phyloP scores from a whole-genome alignment of 805 yeast genomes.

The Candida yuanshanica region DNA sequence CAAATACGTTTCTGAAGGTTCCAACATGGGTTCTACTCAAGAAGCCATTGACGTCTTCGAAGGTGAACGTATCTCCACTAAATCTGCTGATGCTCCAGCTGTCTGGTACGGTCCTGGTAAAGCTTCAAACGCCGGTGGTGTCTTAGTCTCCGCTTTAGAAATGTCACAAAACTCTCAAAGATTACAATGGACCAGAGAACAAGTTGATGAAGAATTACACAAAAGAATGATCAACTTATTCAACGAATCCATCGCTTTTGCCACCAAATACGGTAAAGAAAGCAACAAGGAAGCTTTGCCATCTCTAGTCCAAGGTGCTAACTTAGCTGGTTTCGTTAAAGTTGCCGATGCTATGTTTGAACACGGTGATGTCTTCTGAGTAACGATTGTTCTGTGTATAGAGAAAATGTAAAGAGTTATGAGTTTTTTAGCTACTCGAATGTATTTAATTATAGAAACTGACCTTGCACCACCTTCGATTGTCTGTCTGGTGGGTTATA shows the following conservation, averaged over 20 bases:
- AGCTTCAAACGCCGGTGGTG: constrained; percentile 99
- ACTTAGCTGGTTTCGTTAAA: constrained; percentile 97
- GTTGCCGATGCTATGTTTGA: constrained; percentile 98
- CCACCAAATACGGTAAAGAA: constrained; percentile 72
- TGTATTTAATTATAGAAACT: too few species aligned
- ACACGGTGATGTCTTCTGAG: constrained; percentile 73
- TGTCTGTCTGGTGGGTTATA: too few species aligned
- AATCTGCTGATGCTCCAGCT: constrained; percentile 38
- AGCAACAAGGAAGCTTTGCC: constrained; percentile 65
- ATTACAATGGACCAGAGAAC: constrained; percentile 84
- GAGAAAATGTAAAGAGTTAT: constrained; percentile 3
- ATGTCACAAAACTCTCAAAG: constrained; percentile 99
- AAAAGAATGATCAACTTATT: constrained; percentile 90
- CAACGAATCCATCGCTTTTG: constrained; percentile 87
- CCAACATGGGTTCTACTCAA: constrained; percentile 98
- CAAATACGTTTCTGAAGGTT: constrained; percentile 95
- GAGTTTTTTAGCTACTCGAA: too few species aligned
- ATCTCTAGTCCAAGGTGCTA: constrained; percentile 96
- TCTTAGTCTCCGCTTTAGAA: constrained; percentile 96
- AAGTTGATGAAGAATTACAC: constrained; percentile 88
- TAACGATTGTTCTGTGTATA: constrained; percentile 4
- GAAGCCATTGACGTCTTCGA: constrained; percentile 96
- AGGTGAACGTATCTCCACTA: constrained; percentile 55
- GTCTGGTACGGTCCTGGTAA: constrained; percentile 99
- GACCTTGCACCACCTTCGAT: too few species aligned